These are phyloP conservation scores for Colletotrichum cuscutae DNA, from an alignment of 2,329 filamentous ascomycete genomes.

Conservation along the genomic window DNA sequence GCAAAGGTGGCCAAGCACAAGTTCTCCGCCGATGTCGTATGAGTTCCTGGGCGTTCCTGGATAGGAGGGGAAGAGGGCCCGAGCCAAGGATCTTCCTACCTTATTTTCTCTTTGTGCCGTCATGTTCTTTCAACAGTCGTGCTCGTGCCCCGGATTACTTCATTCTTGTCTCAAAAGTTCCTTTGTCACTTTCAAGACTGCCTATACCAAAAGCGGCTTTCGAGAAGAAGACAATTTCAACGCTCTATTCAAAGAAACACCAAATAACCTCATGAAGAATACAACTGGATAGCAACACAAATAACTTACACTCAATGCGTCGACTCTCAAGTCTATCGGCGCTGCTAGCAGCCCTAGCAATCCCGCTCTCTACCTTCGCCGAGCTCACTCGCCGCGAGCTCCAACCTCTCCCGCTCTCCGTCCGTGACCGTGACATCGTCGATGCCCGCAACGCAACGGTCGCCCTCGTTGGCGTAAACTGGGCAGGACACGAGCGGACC, in stretches of 20 bases:
- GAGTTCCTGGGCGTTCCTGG: background rate
- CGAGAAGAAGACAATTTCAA: background rate
- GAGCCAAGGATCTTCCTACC: background rate
- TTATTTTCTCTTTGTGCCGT: background rate
- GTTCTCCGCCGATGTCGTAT: background rate
- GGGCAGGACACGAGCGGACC: slow-evolving; percentile 63
- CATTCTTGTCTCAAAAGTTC: background rate
- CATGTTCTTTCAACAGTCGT: background rate
- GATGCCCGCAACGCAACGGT: slow-evolving; percentile 58
- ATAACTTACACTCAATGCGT: background rate
- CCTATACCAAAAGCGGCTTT: background rate
- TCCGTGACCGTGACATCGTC: slow-evolving; percentile 50
- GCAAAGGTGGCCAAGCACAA: no score
- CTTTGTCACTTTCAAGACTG: background rate
- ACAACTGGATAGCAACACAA: background rate
- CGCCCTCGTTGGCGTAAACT: slow-evolving; percentile 61
- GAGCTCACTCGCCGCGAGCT: background rate
- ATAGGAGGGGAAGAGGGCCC: background rate
- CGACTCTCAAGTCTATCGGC: background rate
- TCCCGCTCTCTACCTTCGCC: background rate
- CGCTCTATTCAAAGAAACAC: background rate
- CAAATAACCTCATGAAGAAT: background rate
- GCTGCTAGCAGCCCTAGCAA: slow-evolving; percentile 29
- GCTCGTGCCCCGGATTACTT: background rate
- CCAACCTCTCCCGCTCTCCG: slow-evolving; percentile 11